Evolutionary conservation across 345 rosid genomes (phyloP).

Genomic region (Acer campestre): DNA sequence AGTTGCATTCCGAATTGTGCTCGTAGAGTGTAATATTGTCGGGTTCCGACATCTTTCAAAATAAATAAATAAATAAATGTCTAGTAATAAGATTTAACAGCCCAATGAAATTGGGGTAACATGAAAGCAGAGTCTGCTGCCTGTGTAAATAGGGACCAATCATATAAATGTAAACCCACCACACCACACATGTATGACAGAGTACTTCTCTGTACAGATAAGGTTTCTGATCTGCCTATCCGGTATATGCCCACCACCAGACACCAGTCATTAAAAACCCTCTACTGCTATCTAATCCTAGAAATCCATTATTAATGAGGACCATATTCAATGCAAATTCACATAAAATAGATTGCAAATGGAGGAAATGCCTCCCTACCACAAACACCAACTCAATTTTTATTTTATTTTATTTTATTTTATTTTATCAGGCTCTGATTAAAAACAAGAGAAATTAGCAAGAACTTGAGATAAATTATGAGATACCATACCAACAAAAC

Average conservation of each 20-base stretch:
- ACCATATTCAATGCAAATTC: constrained; percentile 13
- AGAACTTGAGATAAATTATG: constrained; percentile 9
- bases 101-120: not conserved
- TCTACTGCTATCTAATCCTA: not conserved
- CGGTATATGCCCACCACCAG: not conserved
- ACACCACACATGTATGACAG: too few species aligned
- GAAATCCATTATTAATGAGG: not conserved
- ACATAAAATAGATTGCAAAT: not conserved
- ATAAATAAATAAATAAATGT: too few species aligned
- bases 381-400: constrained; percentile 7
- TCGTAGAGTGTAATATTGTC: too few species aligned
- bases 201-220: not conserved
- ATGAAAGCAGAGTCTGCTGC: not conserved
- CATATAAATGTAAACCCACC: not conserved
- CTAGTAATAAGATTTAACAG: too few species aligned
- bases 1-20: too few species aligned
- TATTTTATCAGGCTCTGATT: constrained; percentile 21
- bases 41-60: too few species aligned
- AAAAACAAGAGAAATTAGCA: constrained; percentile 30
- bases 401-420: too few species aligned
- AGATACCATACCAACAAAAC: constrained; percentile 14
- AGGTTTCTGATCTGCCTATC: constrained; percentile 1
- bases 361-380: constrained; percentile 11
- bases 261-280: not conserved
- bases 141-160: constrained; percentile 1